Evolutionary conservation across 1,284 basidiomycete species (phyloP).

Genomic region (Leccinum pachyderme): DNA sequence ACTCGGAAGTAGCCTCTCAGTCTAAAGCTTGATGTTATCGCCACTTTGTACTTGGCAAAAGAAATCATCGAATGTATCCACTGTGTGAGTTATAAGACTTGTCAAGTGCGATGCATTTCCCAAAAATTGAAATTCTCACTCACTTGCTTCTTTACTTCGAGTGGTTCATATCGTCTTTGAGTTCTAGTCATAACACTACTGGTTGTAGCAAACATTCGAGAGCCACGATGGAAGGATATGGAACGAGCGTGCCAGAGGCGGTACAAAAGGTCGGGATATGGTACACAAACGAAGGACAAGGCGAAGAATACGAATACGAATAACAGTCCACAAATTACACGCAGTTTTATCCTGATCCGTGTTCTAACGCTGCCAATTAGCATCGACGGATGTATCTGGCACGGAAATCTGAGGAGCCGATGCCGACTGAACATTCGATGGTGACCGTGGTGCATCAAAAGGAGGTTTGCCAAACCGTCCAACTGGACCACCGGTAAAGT

Average conservation of each 20-base stretch:
- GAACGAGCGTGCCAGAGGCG: not conserved
- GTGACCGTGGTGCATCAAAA: slow-evolving; percentile 20
- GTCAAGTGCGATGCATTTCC: too few species aligned
- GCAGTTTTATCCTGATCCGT: slow-evolving; percentile 11
- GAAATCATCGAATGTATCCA: too few species aligned
- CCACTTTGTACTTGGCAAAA: too few species aligned
- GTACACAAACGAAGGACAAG: slow-evolving; percentile 13
- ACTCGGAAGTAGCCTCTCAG: too few species aligned
- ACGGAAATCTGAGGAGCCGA: slow-evolving; percentile 9
- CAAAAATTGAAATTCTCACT: too few species aligned
- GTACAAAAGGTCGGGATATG: slow-evolving; percentile 3
- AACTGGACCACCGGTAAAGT: slow-evolving; percentile 16
- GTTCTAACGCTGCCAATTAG: slow-evolving; percentile 21
- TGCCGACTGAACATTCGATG: slow-evolving; percentile 14
- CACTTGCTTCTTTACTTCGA: too few species aligned
- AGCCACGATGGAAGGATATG: not conserved
- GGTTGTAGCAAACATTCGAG: not conserved
- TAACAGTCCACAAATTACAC: slow-evolving; percentile 2
- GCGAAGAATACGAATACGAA: slow-evolving; percentile 5
- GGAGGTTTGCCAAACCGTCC: slow-evolving; percentile 22
- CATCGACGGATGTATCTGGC: slow-evolving; percentile 14
- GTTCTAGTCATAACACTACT: too few species aligned
- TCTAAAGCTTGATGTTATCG: too few species aligned
- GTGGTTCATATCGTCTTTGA: too few species aligned
- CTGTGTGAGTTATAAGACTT: too few species aligned